phyloP scores from a whole-genome alignment of 163 green algal genomes.

The Scenedesmus sp. region DNA sequence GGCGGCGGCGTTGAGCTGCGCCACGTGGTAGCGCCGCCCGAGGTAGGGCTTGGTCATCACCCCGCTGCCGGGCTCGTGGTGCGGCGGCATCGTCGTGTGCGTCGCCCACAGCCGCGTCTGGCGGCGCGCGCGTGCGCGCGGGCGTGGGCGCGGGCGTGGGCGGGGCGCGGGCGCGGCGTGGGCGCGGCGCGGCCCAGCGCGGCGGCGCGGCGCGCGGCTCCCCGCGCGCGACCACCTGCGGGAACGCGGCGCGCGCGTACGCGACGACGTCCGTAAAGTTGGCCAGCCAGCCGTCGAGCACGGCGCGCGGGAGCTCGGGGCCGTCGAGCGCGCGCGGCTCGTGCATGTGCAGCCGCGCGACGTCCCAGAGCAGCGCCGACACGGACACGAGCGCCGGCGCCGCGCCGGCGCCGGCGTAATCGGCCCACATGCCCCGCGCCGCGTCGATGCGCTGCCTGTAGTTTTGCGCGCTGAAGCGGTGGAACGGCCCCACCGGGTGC shows the following conservation, averaged over 20 bases:
- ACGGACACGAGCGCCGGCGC: conserved; percentile 35
- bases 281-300: conserved; percentile 28
- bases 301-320: background rate
- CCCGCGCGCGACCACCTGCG: conserved; percentile 15
- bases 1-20: conserved; percentile 45
- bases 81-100: conserved; percentile 44
- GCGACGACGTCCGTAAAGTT: conserved; percentile 43
- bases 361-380: conserved; percentile 40
- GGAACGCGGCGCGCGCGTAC: conserved; percentile 32
- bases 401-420: conserved; percentile 1
- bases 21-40: conserved; percentile 32
- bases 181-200: too few species aligned
- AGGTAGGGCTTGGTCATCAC: conserved; percentile 46
- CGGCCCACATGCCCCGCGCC: background rate
- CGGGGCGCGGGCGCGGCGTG: too few species aligned
- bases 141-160: too few species aligned
- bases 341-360: conserved; percentile 40
- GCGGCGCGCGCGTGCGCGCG: background rate
- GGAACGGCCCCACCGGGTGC: conserved; percentile 39
- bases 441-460: conserved; percentile 6
- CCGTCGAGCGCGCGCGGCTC: conserved; percentile 27
- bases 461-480: conserved; percentile 20
- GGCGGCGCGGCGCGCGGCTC: too few species aligned
- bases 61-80: background rate
- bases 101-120: conserved; percentile 34